Percentiles rank a stretch among this genome's conserved stretches.
Evolutionary conservation across 2,329 filamentous ascomycete genomes (phyloP).

Genomic region (Cercospora canescens): DNA sequence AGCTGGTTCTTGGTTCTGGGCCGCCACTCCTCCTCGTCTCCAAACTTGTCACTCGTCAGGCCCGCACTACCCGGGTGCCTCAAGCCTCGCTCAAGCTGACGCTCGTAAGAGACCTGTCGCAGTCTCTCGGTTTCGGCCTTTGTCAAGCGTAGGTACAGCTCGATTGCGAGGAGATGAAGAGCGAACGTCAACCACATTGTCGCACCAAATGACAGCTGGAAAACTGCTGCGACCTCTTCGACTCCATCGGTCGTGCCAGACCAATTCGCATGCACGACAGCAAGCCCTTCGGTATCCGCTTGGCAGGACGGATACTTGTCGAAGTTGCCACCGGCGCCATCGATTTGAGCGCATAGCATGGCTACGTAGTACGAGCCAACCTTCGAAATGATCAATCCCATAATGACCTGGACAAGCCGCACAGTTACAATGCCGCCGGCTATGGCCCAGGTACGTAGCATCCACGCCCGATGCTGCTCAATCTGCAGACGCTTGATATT

Average conservation of each 20-base stretch:
- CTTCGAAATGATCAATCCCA: constrained; percentile 42
- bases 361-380: constrained; percentile 38
- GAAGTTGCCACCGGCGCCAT: constrained; percentile 29
- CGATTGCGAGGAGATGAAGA: constrained; percentile 50
- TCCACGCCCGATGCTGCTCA: constrained; percentile 65
- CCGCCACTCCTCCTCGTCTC: constrained; percentile 22
- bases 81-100: constrained; percentile 57
- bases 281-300: constrained; percentile 40
- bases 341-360: constrained; percentile 53
- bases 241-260: constrained; percentile 15
- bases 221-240: constrained; percentile 42
- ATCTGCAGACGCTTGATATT: constrained; percentile 63
- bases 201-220: constrained; percentile 54
- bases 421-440: constrained; percentile 53
- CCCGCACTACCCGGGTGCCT: constrained; percentile 51
- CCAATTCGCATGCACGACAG: constrained; percentile 32
- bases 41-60: constrained; percentile 43
- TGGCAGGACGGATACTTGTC: constrained; percentile 49
- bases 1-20: background rate
- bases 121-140: constrained; percentile 56
- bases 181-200: constrained; percentile 55
- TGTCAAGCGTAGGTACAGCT: constrained; percentile 53
- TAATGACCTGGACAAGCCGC: constrained; percentile 51
- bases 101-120: constrained; percentile 57
- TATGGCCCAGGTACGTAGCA: constrained; percentile 50